Conservation (phyloP, 148 eudicot genomes). For the Amaranthus hypochondriacus region DNA sequence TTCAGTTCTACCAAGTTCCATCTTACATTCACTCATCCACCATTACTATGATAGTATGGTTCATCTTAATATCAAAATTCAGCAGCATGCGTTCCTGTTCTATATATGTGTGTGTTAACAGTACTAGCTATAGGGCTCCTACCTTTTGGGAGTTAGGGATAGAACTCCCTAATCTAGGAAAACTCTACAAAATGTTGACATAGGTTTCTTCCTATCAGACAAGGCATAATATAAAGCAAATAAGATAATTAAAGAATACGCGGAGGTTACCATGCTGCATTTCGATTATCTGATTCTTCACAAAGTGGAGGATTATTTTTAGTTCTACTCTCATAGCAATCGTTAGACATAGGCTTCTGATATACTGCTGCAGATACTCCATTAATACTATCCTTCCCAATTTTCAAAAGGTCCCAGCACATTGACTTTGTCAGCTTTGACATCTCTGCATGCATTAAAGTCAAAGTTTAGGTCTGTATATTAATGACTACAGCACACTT, state of each 20-base stretch:
- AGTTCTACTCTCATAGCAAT: constrained; percentile 58
- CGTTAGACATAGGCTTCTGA: constrained; percentile 59
- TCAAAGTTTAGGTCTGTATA: background rate
- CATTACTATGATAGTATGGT: too few relatives aligned
- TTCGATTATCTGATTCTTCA: constrained; percentile 43
- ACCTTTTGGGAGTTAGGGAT: background rate
- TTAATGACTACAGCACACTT: background rate
- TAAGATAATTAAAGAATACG: background rate
- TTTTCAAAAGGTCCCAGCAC: constrained; percentile 60
- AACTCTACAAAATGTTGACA: background rate
- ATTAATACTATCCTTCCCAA: constrained; percentile 43
- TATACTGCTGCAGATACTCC: constrained; percentile 57
- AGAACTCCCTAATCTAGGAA: background rate
- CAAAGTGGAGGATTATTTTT: constrained; percentile 43
- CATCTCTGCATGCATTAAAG: constrained; percentile 39
- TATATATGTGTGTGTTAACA: too few relatives aligned
- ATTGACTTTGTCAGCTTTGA: constrained; percentile 53
- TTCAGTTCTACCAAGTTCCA: too few relatives aligned
- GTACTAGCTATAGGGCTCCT: too few relatives aligned
- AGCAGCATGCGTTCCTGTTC: too few relatives aligned
- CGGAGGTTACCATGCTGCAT: constrained; percentile 53
- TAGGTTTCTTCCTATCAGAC: background rate
- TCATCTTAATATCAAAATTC: too few relatives aligned
- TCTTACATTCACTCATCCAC: too few relatives aligned
- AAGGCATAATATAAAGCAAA: constrained; percentile 7